Conservation (phyloP, 2,329 filamentous ascomycete species). For the Diaporthe vexans region DNA sequence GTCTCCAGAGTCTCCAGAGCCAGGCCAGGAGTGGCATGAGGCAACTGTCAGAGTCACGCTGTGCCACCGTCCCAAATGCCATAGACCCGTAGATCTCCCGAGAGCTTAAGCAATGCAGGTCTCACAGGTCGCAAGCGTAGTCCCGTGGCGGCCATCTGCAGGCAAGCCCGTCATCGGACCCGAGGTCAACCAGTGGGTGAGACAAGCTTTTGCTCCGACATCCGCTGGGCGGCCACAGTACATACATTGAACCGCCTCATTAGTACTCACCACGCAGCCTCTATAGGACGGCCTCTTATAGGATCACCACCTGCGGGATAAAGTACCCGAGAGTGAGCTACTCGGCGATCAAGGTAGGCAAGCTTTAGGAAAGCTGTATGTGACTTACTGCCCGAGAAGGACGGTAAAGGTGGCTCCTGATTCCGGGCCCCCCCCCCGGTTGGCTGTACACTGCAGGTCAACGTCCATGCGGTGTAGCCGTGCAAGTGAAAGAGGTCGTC, state of each 20-base stretch:
- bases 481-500: background rate
- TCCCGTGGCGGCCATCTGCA: background rate
- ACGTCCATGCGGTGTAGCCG: background rate
- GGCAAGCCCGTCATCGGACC: background rate
- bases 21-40: background rate
- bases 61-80: constrained; percentile 2
- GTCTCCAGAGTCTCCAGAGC: constrained; percentile 3
- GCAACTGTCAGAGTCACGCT: background rate
- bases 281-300: background rate
- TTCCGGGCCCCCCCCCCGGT: background rate
- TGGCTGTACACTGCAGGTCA: background rate
- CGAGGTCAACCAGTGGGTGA: background rate
- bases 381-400: background rate
- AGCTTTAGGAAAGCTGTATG: no score
- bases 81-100: constrained; percentile 10
- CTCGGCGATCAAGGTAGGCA: no score
- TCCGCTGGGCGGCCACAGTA: background rate
- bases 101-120: constrained; percentile 16
- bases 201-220: background rate
- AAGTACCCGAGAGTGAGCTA: no score
- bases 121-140: background rate
- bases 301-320: background rate
- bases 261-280: background rate
- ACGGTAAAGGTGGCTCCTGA: background rate
- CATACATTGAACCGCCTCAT: background rate